phyloP scores from a whole-genome alignment of 768 basidiomycete species.

The Boletus reticulatus region DNA sequence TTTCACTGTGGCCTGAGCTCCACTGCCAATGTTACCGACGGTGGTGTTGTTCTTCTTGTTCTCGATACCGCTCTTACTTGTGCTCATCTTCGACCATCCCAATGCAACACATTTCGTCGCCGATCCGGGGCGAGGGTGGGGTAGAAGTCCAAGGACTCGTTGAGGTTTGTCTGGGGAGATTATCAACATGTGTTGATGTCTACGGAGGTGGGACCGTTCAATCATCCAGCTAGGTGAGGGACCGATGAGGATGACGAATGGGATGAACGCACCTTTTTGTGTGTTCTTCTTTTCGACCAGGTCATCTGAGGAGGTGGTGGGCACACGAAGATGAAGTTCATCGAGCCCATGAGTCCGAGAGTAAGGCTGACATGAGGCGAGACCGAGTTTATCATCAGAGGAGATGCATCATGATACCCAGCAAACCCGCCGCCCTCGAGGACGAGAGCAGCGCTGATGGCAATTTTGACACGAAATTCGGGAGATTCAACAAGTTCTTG shows the following conservation, averaged over 20 bases:
- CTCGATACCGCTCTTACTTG: constrained; percentile 48
- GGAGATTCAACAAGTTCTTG: constrained; percentile 47
- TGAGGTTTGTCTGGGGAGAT: constrained; percentile 29
- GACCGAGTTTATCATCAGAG: not conserved
- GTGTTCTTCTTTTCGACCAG: constrained; percentile 65
- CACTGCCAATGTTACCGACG: constrained; percentile 3
- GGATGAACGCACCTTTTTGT: constrained; percentile 49
- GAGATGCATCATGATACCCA: constrained; percentile 46
- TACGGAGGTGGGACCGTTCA: too few species aligned
- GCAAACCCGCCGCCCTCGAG: constrained; percentile 89
- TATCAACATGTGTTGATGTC: too few species aligned
- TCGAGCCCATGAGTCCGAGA: constrained; percentile 93
- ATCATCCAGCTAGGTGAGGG: too few species aligned
- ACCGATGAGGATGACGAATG: not conserved
- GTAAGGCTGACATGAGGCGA: constrained; percentile 56
- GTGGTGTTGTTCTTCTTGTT: constrained; percentile 54
- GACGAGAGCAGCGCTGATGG: constrained; percentile 69
- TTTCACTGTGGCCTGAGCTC: constrained; percentile 12
- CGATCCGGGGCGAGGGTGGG: constrained; percentile 54
- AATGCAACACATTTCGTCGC: constrained; percentile 54
- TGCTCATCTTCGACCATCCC: constrained; percentile 65
- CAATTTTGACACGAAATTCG: constrained; percentile 73
- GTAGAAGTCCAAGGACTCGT: constrained; percentile 21
- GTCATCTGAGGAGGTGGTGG: constrained; percentile 80
- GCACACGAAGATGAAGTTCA: constrained; percentile 84